These are phyloP conservation scores for Lyophyllum shimeji DNA, from an alignment of 768 basidiomycete genomes.

Conservation along the genomic window DNA sequence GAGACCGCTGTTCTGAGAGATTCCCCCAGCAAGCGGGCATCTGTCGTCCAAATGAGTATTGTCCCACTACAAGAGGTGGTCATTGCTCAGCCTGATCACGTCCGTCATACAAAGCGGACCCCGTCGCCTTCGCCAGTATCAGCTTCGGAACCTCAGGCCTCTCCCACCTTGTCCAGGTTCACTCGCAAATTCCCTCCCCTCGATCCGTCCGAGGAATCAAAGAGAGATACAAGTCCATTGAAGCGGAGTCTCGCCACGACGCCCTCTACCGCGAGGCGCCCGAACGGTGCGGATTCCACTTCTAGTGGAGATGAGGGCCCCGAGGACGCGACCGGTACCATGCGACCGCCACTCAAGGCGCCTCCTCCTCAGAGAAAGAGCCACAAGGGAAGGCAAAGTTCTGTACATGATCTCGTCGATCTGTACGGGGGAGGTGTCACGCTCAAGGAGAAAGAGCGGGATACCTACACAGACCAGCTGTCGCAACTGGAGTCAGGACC, in stretches of 20 bases:
- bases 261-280: slow-evolving; percentile 17
- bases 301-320: slow-evolving; percentile 64
- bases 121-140: slow-evolving; percentile 13
- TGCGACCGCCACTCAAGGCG: slow-evolving; percentile 21
- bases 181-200: slow-evolving; percentile 35
- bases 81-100: slow-evolving; percentile 34
- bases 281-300: slow-evolving; percentile 38
- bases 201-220: slow-evolving; percentile 21
- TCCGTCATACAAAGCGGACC: slow-evolving; percentile 15
- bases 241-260: slow-evolving; percentile 47
- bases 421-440: slow-evolving; percentile 64
- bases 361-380: slow-evolving; percentile 31
- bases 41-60: slow-evolving; percentile 53
- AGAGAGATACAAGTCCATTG: slow-evolving; percentile 30
- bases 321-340: slow-evolving; percentile 38
- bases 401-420: slow-evolving; percentile 82
- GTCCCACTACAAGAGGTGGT: slow-evolving; percentile 38
- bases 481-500: neutral
- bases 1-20: slow-evolving; percentile 58
- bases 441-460: slow-evolving; percentile 42
- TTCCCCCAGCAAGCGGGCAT: slow-evolving; percentile 73
- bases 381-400: slow-evolving; percentile 65
- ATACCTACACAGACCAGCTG: slow-evolving; percentile 13
- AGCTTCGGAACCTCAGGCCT: slow-evolving; percentile 24
- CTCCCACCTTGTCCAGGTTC: slow-evolving; percentile 38